A percentile compares a stretch with the other conserved stretches of the same genome.
phyloP scores from a whole-genome alignment of 1,284 basidiomycete genomes.

The Pascua guehoae region DNA sequence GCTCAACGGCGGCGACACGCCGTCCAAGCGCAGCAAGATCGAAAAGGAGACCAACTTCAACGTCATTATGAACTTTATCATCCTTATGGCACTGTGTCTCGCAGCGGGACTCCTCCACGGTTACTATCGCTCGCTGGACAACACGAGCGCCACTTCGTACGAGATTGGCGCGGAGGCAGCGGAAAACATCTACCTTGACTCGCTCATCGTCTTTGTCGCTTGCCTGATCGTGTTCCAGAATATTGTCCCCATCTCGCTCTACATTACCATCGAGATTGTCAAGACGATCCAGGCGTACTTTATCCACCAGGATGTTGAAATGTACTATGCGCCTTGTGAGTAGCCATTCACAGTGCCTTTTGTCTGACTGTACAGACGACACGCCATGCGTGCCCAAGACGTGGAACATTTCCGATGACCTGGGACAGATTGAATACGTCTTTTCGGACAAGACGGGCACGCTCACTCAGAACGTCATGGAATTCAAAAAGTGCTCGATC shows the following conservation, averaged over 20 bases:
- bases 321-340: slow-evolving; percentile 78
- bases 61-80: slow-evolving; percentile 86
- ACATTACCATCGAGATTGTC: slow-evolving; percentile 97
- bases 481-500: slow-evolving; percentile 94
- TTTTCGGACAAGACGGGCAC: slow-evolving; percentile 98
- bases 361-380: slow-evolving; percentile 54
- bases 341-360: not conserved
- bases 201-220: slow-evolving; percentile 81
- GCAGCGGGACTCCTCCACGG: slow-evolving; percentile 52
- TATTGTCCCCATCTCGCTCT: slow-evolving; percentile 93
- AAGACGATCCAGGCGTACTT: slow-evolving; percentile 95
- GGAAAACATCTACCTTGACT: slow-evolving; percentile 64
- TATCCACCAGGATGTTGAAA: slow-evolving; percentile 93
- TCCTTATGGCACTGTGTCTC: slow-evolving; percentile 75
- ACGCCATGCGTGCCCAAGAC: slow-evolving; percentile 91
- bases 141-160: slow-evolving; percentile 70
- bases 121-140: slow-evolving; percentile 59
- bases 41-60: slow-evolving; percentile 85
- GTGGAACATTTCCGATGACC: slow-evolving; percentile 96
- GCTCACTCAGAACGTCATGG: slow-evolving; percentile 95
- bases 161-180: slow-evolving; percentile 65
- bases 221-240: slow-evolving; percentile 95
- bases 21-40: slow-evolving; percentile 88
- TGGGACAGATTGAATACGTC: slow-evolving; percentile 96
- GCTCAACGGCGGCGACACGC: slow-evolving; percentile 88